Evolutionary conservation across 225 moss, liverwort and hornwort species (phyloP).

Genomic region (Asterella californica): DNA sequence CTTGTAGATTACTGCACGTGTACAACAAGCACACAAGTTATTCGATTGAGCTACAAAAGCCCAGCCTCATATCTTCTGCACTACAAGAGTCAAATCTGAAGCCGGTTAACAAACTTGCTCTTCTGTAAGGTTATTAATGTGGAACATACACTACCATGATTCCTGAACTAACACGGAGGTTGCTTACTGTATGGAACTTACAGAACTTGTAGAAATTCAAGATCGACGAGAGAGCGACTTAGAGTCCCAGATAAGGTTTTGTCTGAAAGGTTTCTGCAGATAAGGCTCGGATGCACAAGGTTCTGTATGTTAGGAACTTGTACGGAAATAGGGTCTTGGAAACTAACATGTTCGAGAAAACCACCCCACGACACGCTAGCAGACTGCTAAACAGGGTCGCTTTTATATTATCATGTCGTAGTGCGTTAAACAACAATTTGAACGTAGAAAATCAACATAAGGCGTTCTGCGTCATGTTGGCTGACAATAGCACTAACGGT

Average conservation of each 20-base stretch:
- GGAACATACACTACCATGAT: background rate
- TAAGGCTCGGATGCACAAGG: background rate
- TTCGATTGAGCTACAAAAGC: background rate
- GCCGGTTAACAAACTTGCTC: background rate
- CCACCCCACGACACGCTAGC: background rate
- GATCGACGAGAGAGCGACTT: constrained; percentile 25
- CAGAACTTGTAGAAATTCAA: constrained; percentile 29
- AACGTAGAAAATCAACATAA: too few species aligned
- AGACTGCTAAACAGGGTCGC: background rate
- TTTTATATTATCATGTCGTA: background rate
- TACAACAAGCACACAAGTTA: background rate
- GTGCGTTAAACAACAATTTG: background rate
- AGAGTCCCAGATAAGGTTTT: constrained; percentile 27
- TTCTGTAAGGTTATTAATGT: background rate
- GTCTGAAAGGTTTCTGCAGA: constrained; percentile 30
- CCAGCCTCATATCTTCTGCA: background rate
- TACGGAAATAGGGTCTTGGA: background rate
- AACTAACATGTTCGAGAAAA: background rate
- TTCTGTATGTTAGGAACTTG: background rate
- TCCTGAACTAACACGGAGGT: background rate
- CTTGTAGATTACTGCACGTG: constrained; percentile 34
- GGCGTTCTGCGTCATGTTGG: too few species aligned
- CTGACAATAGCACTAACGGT: too few species aligned
- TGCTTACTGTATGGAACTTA: constrained; percentile 5
- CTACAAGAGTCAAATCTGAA: background rate